These are phyloP conservation scores for Colletotrichum echinochloae DNA, from an alignment of 2,329 filamentous ascomycete genomes.

Conservation along the genomic window DNA sequence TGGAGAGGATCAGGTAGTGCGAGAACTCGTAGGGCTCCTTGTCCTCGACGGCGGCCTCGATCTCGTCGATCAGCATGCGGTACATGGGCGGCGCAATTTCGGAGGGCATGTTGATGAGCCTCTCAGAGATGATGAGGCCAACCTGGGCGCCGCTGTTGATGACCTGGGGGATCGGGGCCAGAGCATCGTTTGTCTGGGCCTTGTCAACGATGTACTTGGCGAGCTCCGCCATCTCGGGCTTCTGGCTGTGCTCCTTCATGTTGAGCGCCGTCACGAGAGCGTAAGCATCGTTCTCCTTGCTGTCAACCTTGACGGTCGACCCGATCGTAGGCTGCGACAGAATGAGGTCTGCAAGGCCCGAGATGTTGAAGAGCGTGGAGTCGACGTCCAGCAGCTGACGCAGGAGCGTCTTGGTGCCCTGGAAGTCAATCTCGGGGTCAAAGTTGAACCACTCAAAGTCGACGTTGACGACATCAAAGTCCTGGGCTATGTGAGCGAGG, in stretches of 20 bases:
- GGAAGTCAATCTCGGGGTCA: conserved; percentile 89
- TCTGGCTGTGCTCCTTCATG: conserved; percentile 80
- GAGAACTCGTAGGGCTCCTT: conserved; percentile 93
- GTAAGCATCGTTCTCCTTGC: conserved; percentile 91
- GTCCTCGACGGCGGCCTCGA: conserved; percentile 87
- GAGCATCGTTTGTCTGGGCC: conserved; percentile 63
- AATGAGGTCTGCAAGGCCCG: conserved; percentile 86
- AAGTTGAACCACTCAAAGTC: conserved; percentile 99
- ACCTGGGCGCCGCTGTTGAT: conserved; percentile 70
- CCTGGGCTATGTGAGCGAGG: conserved; percentile 61
- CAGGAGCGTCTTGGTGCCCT: conserved; percentile 89
- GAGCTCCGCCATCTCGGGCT: conserved; percentile 77
- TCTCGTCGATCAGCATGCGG: conserved; percentile 91
- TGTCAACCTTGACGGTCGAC: conserved; percentile 97
- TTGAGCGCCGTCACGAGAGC: conserved; percentile 93
- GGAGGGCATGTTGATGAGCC: conserved; percentile 95
- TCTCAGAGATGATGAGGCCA: conserved; percentile 89
- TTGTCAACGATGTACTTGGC: conserved; percentile 76
- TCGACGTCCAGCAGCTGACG: conserved; percentile 95
- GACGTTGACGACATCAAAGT: conserved; percentile 91
- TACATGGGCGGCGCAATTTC: conserved; percentile 95
- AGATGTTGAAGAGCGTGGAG: conserved; percentile 86
- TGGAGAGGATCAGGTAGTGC: conserved; percentile 91
- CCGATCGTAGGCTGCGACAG: conserved; percentile 88
- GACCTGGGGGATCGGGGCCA: conserved; percentile 69